Base-by-base conservation (phyloP, 1,284 basidiomycete genomes). In the Mycena citricolor region DNA sequence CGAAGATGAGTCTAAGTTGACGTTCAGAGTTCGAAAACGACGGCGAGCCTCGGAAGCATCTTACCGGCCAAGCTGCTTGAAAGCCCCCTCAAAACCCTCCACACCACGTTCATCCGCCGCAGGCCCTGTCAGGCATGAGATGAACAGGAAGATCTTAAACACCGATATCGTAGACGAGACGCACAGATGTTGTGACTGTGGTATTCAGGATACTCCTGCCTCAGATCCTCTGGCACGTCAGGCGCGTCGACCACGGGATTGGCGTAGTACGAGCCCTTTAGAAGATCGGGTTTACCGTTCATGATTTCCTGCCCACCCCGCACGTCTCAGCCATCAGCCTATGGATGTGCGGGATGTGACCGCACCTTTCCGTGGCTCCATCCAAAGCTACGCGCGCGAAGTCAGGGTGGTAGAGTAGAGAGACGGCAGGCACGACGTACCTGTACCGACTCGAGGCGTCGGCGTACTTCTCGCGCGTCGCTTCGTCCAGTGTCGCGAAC, bases 181-280 rank as follows among this genome's bases (percentile, higher is more conserved):
- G 25, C 42, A 86, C 86, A 92, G 29, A 91, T 84, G 55, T 91
- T 91, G 33, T 66, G 64, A 7, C 82, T 79, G 57, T 90, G 88
- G 62, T 86, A 93, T 61, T 94, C 89, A 2, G 83, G 86, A 62
- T 90, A 81, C 19, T 70, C 63, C 17, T 65, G 57, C 44, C 65
- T 70, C 34, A 82, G 70, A 16, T 69, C 72, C 2, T 71, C 63
- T 10, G 79, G 64, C 3, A 90, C 83, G 22, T 71, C 63, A 0
- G 86, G 80, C 16, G 62, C 57, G 45, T 92, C 87, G 1, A 84
- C 59, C 12, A 86, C 65, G 3, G 91, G 91, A 59, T 97, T 97
- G 33, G 90, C 91, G 62, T 97, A 97, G 67, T 82, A 97, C 0
- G 87, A 91, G 2, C 93, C 94, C 63, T 97, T 95, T 51, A 93